phyloP scores from a whole-genome alignment of 2,329 filamentous ascomycete genomes.

The Exserohilum turcica region DNA sequence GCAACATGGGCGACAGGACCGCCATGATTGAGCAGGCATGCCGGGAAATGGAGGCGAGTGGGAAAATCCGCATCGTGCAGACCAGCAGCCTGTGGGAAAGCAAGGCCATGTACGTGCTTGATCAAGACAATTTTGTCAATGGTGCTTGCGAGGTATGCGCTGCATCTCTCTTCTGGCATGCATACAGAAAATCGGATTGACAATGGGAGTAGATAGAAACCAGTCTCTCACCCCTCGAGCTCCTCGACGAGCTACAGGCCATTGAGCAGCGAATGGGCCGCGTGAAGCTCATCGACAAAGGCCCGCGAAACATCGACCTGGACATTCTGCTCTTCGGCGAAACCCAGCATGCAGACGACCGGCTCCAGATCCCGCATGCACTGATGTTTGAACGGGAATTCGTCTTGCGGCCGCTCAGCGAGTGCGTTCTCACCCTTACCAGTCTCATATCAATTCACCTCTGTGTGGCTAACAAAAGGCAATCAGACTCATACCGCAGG shows the following conservation, averaged over 20 bases:
- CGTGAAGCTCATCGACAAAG: slow-evolving; percentile 86
- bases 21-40: slow-evolving; percentile 85
- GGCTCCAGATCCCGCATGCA: slow-evolving; percentile 82
- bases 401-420: slow-evolving; percentile 82
- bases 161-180: background rate
- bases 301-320: slow-evolving; percentile 90
- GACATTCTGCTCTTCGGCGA: slow-evolving; percentile 86
- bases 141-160: slow-evolving; percentile 82
- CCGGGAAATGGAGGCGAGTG: slow-evolving; percentile 69
- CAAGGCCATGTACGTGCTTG: slow-evolving; percentile 91
- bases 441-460: too few relatives aligned
- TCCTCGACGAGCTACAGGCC: slow-evolving; percentile 80
- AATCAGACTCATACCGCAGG: slow-evolving; percentile 37
- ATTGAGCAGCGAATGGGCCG: slow-evolving; percentile 83
- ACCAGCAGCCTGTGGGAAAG: slow-evolving; percentile 95
- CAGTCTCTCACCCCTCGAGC: slow-evolving; percentile 70
- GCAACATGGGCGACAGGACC: slow-evolving; percentile 87
- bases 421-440: slow-evolving; percentile 55
- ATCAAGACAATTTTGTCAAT: slow-evolving; percentile 89
- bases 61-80: slow-evolving; percentile 73
- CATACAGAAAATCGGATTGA: slow-evolving; percentile 10
- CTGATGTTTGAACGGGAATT: slow-evolving; percentile 91
- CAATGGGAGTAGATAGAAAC: slow-evolving; percentile 76
- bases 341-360: slow-evolving; percentile 66
- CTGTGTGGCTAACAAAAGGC: too few relatives aligned